These are phyloP conservation scores for Silybum marianum DNA, from an alignment of 129 eudicot genomes.

Conservation along the genomic window DNA sequence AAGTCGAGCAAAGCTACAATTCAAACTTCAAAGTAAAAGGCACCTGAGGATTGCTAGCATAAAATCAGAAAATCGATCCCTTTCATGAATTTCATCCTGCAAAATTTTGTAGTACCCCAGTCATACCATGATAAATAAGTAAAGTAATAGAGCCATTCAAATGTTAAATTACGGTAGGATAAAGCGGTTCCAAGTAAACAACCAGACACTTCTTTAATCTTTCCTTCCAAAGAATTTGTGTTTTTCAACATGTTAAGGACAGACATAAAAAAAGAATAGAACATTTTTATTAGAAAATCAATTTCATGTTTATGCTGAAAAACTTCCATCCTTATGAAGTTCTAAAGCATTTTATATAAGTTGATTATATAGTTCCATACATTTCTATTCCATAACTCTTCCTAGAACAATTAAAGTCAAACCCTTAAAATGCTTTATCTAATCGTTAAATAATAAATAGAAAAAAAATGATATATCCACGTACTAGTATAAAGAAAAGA, in stretches of 20 bases:
- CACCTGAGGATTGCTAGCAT: conserved; percentile 93
- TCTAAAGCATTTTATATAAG: conserved; percentile 1
- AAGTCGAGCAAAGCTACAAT: conserved; percentile 10
- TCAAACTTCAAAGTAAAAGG: conserved; percentile 15
- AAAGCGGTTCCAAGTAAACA: not conserved
- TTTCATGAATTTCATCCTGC: conserved; percentile 99
- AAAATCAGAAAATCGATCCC: conserved; percentile 93
- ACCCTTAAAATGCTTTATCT: not conserved
- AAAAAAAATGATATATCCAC: not conserved
- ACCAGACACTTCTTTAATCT: not conserved
- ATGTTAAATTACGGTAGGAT: not conserved
- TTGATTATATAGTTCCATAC: conserved; percentile 3
- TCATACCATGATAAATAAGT: not conserved
- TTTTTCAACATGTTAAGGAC: not conserved
- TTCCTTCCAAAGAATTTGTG: not conserved
- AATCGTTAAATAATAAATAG: not conserved
- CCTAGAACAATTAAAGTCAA: not conserved
- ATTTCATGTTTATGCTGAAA: not conserved
- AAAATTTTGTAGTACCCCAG: conserved; percentile 11
- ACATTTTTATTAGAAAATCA: not conserved
- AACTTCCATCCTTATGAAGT: not conserved
- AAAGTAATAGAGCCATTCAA: not conserved
- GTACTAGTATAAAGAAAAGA: conserved; percentile 8
- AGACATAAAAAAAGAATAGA: not conserved
- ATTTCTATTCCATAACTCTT: not conserved